Base-by-base conservation (phyloP, 2,329 filamentous ascomycete species). In the Fusarium equiseti region DNA sequence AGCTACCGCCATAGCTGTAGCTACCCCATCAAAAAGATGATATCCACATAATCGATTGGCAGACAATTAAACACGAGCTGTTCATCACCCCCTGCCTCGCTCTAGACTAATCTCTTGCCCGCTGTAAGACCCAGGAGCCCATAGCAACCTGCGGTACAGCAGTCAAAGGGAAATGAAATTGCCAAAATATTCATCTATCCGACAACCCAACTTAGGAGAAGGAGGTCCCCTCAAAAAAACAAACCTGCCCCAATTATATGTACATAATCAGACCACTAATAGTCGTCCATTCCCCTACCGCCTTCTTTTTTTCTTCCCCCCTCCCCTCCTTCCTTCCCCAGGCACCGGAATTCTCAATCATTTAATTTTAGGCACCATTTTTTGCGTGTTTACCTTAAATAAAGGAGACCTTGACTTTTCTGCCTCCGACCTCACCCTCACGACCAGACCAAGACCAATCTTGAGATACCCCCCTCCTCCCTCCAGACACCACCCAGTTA, bases 351-450 rank as follows among this genome's bases (percentile, higher is more conserved):
- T 71, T 68, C 63, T 58, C 52, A 31, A 48, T 67, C 52, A 65
- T 65, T 65, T 65, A 59, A 24, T 51, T 52, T 70, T 59, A 70
- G 67, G 67, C 67, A 70, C 54, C 67, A 59, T 67, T 70, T 65
- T 65, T 56, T 46, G 51, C 20, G 49, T 38, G 49, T 40, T 29
- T 31, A 56, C 24, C 22, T 52, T 52, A 52, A 52, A 52, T 56
- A 48, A 56, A 56, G 53, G 27, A 46, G 53, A 45, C 42, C 24
- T 43, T 40, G 18, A 38, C 24, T 29, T 27, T 44, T 24, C 38
- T 44, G 51, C 35, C 38, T 54, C 35, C 35, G 49, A 52, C 49
- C 24, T 11, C 20, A 27, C 20, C 32, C 24, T 24, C 43, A 45
- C 24, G 35, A 42, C 18, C 38, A 40, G 27, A 29, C 24, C 51